Evolutionary conservation across 257 asterid genomes (phyloP), one percentile per base, ranked within the genome.

Genomic region (Nicotiana attenuata): DNA sequence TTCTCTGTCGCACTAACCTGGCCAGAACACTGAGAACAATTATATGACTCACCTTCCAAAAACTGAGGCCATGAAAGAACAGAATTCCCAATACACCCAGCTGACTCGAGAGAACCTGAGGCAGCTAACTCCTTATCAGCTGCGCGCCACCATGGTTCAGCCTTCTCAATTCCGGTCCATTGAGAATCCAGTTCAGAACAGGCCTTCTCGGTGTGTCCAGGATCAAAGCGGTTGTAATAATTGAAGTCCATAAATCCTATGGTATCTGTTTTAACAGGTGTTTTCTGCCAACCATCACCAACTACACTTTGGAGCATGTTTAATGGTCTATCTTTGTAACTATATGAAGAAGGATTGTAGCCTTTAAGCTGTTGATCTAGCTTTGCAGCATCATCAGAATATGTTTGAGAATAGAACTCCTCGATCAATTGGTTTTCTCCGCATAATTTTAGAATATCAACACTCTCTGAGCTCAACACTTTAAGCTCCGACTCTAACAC

Each of bases 101-200:
- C 82, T 66, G 92, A 79, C 3, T 73, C 63, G 80, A 65, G 89
- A 87, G 89, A 87, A 85, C 83, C 84, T 78, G 88, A 85, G 20
- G 84, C 68, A 22, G 86, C 56, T 53, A 85, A 88, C 67, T 85
- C 86, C 47, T 83, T 91, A 78, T 87, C 90, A 87, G 87, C 87
- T 13, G 90, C 73, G 73, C 89, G 86, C 95, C 95, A 91, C 95
- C 95, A 91, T 3, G 95, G 95, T 65, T 87, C 90, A 16, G 84
- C 81, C 77, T 88, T 89, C 89, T 87, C 66, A 55, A 91, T 84
- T 60, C 87, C 93, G 61, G 85, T 76, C 89, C 91, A 88, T 22
- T 88, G 78, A 13, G 91, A 86, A 65, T 90, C 92, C 77, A 84
- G 15, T 66, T 87, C 81, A 67, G 93, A 83, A 81, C 73, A 83